Evolutionary conservation across 352 stramenopile species (phyloP).

Genomic region (Detonula confervacea): DNA sequence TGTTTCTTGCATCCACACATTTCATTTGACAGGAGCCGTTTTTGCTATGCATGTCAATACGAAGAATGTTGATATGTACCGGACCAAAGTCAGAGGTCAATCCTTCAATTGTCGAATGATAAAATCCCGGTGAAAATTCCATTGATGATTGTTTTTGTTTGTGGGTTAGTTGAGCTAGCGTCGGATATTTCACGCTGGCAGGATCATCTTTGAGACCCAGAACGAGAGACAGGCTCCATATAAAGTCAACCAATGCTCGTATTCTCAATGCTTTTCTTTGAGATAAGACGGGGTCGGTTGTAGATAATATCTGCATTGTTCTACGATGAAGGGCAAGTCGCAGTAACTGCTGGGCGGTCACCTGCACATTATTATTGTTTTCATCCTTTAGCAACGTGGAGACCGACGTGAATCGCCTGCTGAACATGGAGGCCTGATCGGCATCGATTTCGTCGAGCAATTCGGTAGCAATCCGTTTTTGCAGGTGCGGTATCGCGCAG

Average conservation of each 20-base stretch:
- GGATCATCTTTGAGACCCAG: conserved; percentile 11
- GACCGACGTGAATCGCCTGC: conserved; percentile 33
- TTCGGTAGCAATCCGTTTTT: conserved; percentile 20
- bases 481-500: conserved; percentile 3
- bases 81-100: conserved; percentile 36
- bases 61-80: conserved; percentile 45
- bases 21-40: conserved; percentile 33
- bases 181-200: conserved; percentile 2
- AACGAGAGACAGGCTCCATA: conserved; percentile 43
- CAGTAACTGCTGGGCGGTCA: conserved; percentile 31
- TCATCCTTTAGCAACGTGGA: conserved; percentile 21
- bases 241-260: conserved; percentile 43
- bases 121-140: conserved; percentile 36
- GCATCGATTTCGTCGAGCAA: conserved; percentile 40
- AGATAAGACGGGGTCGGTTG: conserved; percentile 15
- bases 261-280: conserved; percentile 35
- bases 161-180: conserved; percentile 15
- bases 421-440: conserved; percentile 46
- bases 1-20: conserved; percentile 30
- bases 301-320: conserved; percentile 44
- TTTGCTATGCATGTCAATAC: conserved; percentile 27
- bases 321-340: conserved; percentile 39
- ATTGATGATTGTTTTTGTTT: conserved; percentile 20
- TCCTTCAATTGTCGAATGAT: conserved; percentile 33
- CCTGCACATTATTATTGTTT: not conserved